Conservation (phyloP, 106 monocot genomes). For the Acanthochlamys bracteata region DNA sequence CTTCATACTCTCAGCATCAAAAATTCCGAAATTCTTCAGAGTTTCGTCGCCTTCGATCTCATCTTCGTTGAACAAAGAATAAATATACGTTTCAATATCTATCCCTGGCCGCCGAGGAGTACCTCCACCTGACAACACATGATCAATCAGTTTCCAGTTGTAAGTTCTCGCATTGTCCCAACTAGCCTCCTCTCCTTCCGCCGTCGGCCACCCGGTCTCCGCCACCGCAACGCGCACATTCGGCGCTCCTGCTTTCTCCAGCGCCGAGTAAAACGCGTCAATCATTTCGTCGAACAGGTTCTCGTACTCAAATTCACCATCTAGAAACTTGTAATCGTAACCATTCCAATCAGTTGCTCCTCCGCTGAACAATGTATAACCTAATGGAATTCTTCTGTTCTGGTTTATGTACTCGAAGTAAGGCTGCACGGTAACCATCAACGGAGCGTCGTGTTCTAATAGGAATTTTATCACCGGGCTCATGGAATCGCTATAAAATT, state of each 20-base stretch:
- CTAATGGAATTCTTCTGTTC: not conserved
- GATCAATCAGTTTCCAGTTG: conserved; percentile 4
- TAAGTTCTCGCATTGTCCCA: conserved; percentile 11
- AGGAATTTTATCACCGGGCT: not conserved
- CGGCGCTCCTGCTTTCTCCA: conserved; percentile 22
- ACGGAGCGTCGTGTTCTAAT: not conserved
- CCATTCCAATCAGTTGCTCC: not conserved
- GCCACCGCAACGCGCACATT: conserved; percentile 15
- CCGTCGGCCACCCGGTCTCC: conserved; percentile 47
- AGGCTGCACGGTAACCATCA: not conserved
- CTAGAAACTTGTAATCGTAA: not conserved
- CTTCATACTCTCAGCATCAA: not conserved
- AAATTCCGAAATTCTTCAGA: not conserved
- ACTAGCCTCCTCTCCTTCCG: not conserved
- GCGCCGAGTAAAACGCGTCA: conserved; percentile 24
- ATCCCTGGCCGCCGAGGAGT: conserved; percentile 19
- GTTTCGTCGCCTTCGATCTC: not conserved
- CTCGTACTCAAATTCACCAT: not conserved
- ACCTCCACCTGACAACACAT: conserved; percentile 8
- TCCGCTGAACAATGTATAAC: conserved; percentile 15
- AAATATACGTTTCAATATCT: conserved; percentile 5
- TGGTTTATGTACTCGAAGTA: not conserved
- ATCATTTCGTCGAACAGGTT: conserved; percentile 24
- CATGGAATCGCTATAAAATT: not conserved
- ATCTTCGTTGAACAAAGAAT: not conserved